phyloP scores from a whole-genome alignment of 2,329 filamentous ascomycete species.

The Botrytis paeoniae region DNA sequence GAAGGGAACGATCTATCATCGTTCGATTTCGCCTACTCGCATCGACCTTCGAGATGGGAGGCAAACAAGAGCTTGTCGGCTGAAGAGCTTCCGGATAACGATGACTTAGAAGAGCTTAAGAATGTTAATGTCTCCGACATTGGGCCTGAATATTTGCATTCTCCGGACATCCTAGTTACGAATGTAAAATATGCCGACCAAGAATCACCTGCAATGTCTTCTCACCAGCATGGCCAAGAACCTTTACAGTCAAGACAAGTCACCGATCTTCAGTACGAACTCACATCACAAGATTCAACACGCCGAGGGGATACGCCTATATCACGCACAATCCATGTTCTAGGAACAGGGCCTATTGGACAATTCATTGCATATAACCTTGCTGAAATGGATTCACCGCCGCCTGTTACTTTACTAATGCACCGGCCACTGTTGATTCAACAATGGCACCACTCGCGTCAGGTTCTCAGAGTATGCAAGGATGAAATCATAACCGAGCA shows the following conservation, averaged over 20 bases:
- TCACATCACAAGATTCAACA: not conserved
- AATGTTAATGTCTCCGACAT: not conserved
- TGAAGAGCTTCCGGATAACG: not conserved
- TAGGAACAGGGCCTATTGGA: conserved; percentile 63
- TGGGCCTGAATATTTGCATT: not conserved
- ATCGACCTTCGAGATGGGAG: not conserved
- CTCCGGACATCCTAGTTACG: not conserved
- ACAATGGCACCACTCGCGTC: conserved; percentile 47
- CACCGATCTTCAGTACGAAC: not conserved
- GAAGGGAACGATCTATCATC: not conserved
- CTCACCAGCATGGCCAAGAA: not conserved
- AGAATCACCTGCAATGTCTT: not conserved
- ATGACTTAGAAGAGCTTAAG: not conserved
- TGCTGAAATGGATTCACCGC: conserved; percentile 53
- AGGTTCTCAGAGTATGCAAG: conserved; percentile 47
- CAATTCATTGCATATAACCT: conserved; percentile 65
- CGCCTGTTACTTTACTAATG: conserved; percentile 63
- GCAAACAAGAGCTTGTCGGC: not conserved
- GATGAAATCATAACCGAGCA: conserved; percentile 42
- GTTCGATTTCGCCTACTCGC: not conserved
- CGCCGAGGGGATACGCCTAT: not conserved
- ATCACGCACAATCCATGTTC: conserved; percentile 52
- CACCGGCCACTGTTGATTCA: conserved; percentile 46
- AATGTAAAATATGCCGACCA: not conserved
- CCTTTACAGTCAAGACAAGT: not conserved